Percentiles rank a stretch among this genome's conserved stretches.
These are phyloP conservation scores for Paramecium octaurelia DNA, from an alignment of 73 alveolate genomes.

Conservation along the genomic window DNA sequence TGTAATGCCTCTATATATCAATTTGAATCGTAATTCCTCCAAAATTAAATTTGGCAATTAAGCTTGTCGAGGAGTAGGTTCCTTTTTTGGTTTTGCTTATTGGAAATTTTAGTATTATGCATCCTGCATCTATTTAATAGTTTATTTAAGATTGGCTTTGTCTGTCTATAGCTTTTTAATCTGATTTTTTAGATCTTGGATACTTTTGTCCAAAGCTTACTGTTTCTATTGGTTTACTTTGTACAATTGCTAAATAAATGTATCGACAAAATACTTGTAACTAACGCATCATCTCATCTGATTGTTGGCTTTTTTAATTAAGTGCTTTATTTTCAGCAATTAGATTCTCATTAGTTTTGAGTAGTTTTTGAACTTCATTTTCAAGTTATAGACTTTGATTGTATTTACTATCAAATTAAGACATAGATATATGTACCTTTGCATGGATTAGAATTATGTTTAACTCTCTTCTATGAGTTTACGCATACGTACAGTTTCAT, in stretches of 20 bases:
- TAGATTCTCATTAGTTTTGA: slow-evolving; percentile 1
- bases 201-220: neutral
- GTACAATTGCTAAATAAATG: neutral
- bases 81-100: neutral
- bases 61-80: neutral
- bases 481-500: slow-evolving; percentile 19
- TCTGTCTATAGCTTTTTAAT: neutral
- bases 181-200: neutral
- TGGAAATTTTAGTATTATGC: neutral
- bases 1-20: neutral
- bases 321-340: neutral
- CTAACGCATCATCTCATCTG: neutral
- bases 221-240: neutral
- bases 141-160: neutral
- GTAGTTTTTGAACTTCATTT: slow-evolving; percentile 3
- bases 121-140: slow-evolving; percentile 11
- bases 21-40: slow-evolving; percentile 5
- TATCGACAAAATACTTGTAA: slow-evolving; percentile 22
- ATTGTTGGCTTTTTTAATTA: neutral
- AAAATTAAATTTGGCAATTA: neutral
- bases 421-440: neutral
- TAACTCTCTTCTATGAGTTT: neutral
- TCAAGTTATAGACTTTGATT: neutral
- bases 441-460: neutral
- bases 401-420: neutral